Conservation (phyloP, 2,329 filamentous ascomycete species). For the Mariannaea sp. region DNA sequence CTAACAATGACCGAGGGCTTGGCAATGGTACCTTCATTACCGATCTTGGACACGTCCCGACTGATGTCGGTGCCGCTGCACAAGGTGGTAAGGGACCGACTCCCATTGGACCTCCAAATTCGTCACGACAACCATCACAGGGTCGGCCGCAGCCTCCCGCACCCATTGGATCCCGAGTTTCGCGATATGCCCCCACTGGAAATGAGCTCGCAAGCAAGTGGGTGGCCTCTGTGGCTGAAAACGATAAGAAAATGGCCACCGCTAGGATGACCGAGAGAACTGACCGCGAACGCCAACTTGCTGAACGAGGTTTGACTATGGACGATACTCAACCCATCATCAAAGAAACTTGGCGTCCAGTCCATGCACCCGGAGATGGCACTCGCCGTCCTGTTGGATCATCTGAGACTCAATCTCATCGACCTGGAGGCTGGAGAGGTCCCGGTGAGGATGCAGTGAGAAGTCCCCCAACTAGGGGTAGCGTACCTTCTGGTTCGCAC, state of each 20-base stretch:
- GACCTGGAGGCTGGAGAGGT: slow-evolving; percentile 39
- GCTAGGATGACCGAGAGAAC: slow-evolving; percentile 46
- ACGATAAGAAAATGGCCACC: slow-evolving; percentile 52
- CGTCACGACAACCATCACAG: slow-evolving; percentile 34
- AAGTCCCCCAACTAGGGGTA: background rate
- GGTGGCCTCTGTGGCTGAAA: slow-evolving; percentile 50
- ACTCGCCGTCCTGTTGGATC: slow-evolving; percentile 38
- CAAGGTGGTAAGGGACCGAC: slow-evolving; percentile 48
- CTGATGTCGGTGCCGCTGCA: slow-evolving; percentile 44
- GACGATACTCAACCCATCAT: slow-evolving; percentile 54
- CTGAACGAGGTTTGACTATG: slow-evolving; percentile 50
- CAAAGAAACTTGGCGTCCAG: slow-evolving; percentile 60
- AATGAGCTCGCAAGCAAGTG: slow-evolving; percentile 48
- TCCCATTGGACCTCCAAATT: slow-evolving; percentile 49
- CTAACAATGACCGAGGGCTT: slow-evolving; percentile 71
- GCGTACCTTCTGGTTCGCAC: background rate
- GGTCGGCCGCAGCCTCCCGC: slow-evolving; percentile 39
- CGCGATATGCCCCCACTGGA: slow-evolving; percentile 37
- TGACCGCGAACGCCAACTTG: slow-evolving; percentile 50
- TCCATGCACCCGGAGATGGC: slow-evolving; percentile 45
- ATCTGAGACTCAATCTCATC: slow-evolving; percentile 38
- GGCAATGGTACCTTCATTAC: slow-evolving; percentile 79
- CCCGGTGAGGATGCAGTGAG: slow-evolving; percentile 35
- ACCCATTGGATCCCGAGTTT: slow-evolving; percentile 41
- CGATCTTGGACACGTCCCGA: slow-evolving; percentile 55